Percentiles rank a stretch among this genome's conserved stretches.
Conservation (phyloP, 345 rosid species). For the Heritiera littoralis region DNA sequence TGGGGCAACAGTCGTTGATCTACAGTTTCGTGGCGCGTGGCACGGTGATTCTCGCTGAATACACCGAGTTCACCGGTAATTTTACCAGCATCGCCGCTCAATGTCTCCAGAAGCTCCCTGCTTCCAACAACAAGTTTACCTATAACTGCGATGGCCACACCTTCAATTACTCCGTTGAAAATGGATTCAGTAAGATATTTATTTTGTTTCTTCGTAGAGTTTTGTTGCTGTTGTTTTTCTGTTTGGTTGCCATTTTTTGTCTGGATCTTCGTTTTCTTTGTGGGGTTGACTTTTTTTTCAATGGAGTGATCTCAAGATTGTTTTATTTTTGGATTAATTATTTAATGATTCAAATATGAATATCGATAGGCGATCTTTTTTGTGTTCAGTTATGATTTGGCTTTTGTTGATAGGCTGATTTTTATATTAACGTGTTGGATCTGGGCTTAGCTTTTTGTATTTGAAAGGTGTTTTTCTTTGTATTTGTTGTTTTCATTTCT, state of each 20-base stretch:
- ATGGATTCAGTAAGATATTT: constrained; percentile 59
- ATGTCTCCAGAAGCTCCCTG: constrained; percentile 75
- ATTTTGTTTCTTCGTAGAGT: background rate
- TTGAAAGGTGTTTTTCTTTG: background rate
- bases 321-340: background rate
- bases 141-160: constrained; percentile 73
- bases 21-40: constrained; percentile 79
- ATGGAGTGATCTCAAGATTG: background rate
- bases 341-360: background rate
- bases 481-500: background rate
- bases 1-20: constrained; percentile 74
- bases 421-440: background rate
- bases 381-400: background rate
- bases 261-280: background rate
- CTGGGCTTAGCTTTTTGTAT: constrained; percentile 6
- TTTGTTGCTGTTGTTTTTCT: background rate
- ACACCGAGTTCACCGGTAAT: constrained; percentile 79
- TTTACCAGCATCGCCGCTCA: constrained; percentile 74
- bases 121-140: constrained; percentile 69
- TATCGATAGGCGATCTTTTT: background rate
- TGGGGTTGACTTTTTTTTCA: background rate
- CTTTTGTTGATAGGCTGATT: background rate
- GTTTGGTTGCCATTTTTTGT: background rate
- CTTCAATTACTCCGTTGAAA: constrained; percentile 76
- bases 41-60: constrained; percentile 65